Base-by-base conservation (phyloP, 2,329 filamentous ascomycete species). In the Xenosphaeropsis pyriputrescens region DNA sequence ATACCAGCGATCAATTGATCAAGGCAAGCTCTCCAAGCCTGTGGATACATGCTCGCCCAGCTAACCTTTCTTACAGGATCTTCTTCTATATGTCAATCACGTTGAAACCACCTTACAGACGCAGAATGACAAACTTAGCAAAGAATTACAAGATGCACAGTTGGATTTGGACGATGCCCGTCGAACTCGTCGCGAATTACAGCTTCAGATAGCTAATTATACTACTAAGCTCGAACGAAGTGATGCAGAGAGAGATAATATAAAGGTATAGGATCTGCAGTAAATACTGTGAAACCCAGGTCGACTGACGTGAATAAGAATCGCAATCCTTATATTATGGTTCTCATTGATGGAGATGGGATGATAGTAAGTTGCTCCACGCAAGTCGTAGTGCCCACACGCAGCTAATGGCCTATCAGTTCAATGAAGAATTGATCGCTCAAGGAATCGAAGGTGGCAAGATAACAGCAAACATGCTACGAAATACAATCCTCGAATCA, bases 341-440 rank as follows among this genome's bases (percentile, higher is more conserved):
- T 76, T 30, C 51, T 78, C 45, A 68, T 80, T 46, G 75, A 79
- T 51, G 75, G 74, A 29, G 68, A 80, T 52, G 70, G 72, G 33
- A 62, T 77, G 41, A 58, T 77, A 53, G 74, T 78, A 50, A 53
- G 62, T 45, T 15, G 15, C 16, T 37, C 33, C 18, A 13, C 6
- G 11, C 32, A 26, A 6, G n/a, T 6, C 7, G 8, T 3, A 26
- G 8, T 26, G 8, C 22, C 22, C 12, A 26, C 22, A 26, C 22
- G 12, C 8, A 26, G 18, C 22, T 26, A 26, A 26, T 26, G 12
- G 22, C 4, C 8, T 5, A 9, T 13, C 49, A 79, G 72, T 79
- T 79, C 52, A 65, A 71, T 50, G 64, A 73, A 36, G 45, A 61
- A 15, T 67, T 68, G 46, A 57, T 78, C 42, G 61, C 57, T 42